Base-by-base conservation (phyloP, 805 yeast genomes). In the Zygoascus biomembranicola region DNA sequence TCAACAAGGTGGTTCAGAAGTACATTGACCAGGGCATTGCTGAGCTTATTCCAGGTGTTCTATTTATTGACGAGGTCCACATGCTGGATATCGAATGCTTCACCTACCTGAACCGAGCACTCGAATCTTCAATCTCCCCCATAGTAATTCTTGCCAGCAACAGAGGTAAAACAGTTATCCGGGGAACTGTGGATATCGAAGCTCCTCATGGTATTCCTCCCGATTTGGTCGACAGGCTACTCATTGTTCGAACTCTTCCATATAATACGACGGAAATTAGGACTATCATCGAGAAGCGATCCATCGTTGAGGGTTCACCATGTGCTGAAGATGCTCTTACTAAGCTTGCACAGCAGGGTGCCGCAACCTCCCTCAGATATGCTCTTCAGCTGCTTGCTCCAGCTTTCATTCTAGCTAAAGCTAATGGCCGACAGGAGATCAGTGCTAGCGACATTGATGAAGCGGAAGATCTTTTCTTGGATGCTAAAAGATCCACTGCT, bases 11-110 rank as follows among this genome's bases (percentile, higher is more conserved):
- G 47, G 98, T 92, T 39, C 85, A 88, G 63, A 90, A 90, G 70
- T 94, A 95, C 75, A 92, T 92, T 55, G 97, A 92, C 70, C 97
- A 94, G 73, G 99, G 99, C 56, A 87, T 92, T 52, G 99, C 99
- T 11, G 98, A 92, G 72, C 78, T 94, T 49, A 87, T 94, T 55
- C 99, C 99, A 1, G 99, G 99, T 64, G 99, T 94, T 23, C 75
- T 94, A 63, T 94, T 94, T 71, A 94, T 94, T 62, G 99, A 94
- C 72, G 99, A 94, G 74, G 98, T 90, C 45, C 95, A 94, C 73
- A 94, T 94, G 99, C 77, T 94, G 63, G 99, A 94, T 68, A 85
- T 94, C 58, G 99, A 94, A 76, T 88, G 95, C 68, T 94, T 94
- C 74, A 88, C 99, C 11, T 94, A 87, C 69, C 76, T 94, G 64